Evolutionary conservation across 352 stramenopile genomes (phyloP), one percentile per base, ranked within the genome.

Genomic region (Pythium guiyangense): DNA sequence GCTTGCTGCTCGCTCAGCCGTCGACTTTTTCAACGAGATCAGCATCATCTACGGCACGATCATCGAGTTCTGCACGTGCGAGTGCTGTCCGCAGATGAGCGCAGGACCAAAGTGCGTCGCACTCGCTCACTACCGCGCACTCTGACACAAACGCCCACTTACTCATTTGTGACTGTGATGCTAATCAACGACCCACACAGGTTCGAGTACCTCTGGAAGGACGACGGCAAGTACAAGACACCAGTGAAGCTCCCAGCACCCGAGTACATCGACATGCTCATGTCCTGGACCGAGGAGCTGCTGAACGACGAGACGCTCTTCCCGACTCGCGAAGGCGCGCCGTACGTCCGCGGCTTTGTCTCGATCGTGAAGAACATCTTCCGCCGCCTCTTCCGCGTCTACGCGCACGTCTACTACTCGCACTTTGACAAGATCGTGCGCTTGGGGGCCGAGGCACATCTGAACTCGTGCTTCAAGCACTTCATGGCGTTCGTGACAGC

Each of bases 401-500:
- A 98, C 70, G 94, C 93, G 22, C 96, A 98, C 75, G 88, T 98
- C 43, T 99, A 99, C 73, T 97, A 96, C 62, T 96, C 86, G 59
- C 97, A 98, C 70, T 98, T 98, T 57, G 85, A 96, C 58, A 98
- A 97, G 51, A 86, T 98, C 62, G 89, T 98, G 54, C 86, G 83
- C 48, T 79, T 98, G 35, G 90, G 93, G 25, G 97, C 97, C 53
- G 94, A 97, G 58, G 92, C 95, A 34, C 92, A 98, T 69, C 79
- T 99, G 51, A 99, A 99, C 75, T 98, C 96, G 54, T 98, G 91
- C 65, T 98, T 99, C 75, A 99, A 99, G 67, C 94, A 98, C 71
- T 99, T 99, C 59, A 97, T 98, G 77, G 93, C 96, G 45, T 98
- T 99, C 71, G 96, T 96, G 62, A 96, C 78, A 17, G 88, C 97